Percentiles rank a stretch among this genome's conserved stretches.
phyloP scores from a whole-genome alignment of 148 eudicot genomes.

The Diospyros kaki region DNA sequence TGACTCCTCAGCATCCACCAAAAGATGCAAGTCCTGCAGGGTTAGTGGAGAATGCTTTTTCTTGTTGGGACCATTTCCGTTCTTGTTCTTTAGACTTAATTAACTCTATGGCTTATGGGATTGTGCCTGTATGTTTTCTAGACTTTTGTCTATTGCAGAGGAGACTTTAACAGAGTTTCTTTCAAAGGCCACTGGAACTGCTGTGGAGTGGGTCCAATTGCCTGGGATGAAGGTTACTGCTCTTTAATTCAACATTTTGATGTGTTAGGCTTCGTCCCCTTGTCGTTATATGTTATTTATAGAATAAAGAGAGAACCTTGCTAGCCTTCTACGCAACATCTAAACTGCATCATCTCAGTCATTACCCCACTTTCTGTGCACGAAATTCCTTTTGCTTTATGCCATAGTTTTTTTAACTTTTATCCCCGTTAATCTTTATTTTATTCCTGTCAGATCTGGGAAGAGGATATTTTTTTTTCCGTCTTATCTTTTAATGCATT shows the following conservation, averaged over 20 bases:
- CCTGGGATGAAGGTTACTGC: conserved; percentile 65
- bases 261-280: conserved; percentile 4
- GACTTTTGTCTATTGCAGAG: conserved; percentile 60
- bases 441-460: background rate
- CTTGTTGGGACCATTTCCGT: background rate
- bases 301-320: conserved; percentile 5
- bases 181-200: conserved; percentile 70
- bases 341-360: conserved; percentile 16
- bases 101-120: conserved; percentile 6
- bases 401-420: background rate
- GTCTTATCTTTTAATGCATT: background rate
- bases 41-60: conserved; percentile 25
- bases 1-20: conserved; percentile 51
- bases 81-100: conserved; percentile 12
- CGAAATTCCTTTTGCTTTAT: background rate
- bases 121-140: conserved; percentile 21
- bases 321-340: conserved; percentile 22
- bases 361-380: conserved; percentile 14
- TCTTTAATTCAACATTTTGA: conserved; percentile 10
- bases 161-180: conserved; percentile 71
- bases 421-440: background rate
- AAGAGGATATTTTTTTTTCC: background rate
- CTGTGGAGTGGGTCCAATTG: conserved; percentile 74
- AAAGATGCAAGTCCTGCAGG: conserved; percentile 75
- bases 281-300: conserved; percentile 9